Evolutionary conservation across 1,284 basidiomycete species (phyloP).

Genomic region (Rhodotorula sp.): DNA sequence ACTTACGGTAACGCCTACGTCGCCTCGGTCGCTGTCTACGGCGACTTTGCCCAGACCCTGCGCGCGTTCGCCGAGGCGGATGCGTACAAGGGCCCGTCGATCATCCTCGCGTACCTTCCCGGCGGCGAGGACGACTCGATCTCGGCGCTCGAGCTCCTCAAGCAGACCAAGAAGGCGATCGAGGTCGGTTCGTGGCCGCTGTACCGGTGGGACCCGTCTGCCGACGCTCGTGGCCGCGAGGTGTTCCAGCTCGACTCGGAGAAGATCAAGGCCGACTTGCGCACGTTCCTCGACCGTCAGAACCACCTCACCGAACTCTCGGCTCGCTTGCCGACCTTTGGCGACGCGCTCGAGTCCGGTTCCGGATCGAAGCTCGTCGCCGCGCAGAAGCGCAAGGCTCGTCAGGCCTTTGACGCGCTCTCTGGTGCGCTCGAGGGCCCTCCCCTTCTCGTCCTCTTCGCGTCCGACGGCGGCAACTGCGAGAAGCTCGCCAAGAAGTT

Average conservation of each 20-base stretch:
- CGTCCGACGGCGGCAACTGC: slow-evolving; percentile 89
- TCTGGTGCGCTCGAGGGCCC: slow-evolving; percentile 84
- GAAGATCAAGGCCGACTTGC: slow-evolving; percentile 89
- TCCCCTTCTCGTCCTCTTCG: slow-evolving; percentile 82
- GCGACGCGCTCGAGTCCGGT: slow-evolving; percentile 80
- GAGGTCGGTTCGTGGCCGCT: slow-evolving; percentile 97
- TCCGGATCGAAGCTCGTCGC: slow-evolving; percentile 67
- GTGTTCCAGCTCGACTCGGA: slow-evolving; percentile 88
- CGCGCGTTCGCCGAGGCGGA: slow-evolving; percentile 92
- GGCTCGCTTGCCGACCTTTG: slow-evolving; percentile 70
- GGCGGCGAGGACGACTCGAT: slow-evolving; percentile 68
- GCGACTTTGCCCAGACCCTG: slow-evolving; percentile 91
- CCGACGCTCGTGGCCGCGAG: slow-evolving; percentile 69
- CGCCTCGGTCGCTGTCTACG: slow-evolving; percentile 90
- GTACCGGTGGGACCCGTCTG: slow-evolving; percentile 93
- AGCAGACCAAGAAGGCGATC: slow-evolving; percentile 95
- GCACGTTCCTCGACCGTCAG: slow-evolving; percentile 91
- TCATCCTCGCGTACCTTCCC: slow-evolving; percentile 92
- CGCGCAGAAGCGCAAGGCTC: slow-evolving; percentile 76
- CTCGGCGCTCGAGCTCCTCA: slow-evolving; percentile 81
- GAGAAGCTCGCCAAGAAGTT: slow-evolving; percentile 95
- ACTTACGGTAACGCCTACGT: slow-evolving; percentile 97
- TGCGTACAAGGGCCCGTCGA: slow-evolving; percentile 80
- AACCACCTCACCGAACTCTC: slow-evolving; percentile 93
- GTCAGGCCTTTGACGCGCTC: slow-evolving; percentile 81